These are phyloP conservation scores for Sequoia sempervirens DNA, from an alignment of 75 land plant genomes.

Conservation along the genomic window DNA sequence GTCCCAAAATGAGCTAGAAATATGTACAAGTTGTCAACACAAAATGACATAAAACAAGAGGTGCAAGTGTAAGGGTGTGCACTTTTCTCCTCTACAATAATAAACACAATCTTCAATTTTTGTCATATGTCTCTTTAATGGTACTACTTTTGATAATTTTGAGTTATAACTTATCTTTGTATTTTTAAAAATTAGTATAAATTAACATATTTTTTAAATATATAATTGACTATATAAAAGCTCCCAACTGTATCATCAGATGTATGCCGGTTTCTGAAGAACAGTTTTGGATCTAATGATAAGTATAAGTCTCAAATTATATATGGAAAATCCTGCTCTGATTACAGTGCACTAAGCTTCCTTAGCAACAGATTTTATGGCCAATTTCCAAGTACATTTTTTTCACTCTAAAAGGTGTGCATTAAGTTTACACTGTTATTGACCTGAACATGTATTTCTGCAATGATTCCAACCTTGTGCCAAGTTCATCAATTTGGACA, in stretches of 20 bases:
- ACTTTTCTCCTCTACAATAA: too few species aligned
- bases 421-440: not conserved
- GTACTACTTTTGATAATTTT: too few species aligned
- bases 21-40: too few species aligned
- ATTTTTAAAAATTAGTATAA: too few species aligned
- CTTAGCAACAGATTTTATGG: not conserved
- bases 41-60: too few species aligned
- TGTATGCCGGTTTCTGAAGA: not conserved
- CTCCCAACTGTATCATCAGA: not conserved
- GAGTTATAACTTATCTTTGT: too few species aligned
- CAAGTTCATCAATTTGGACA: not conserved
- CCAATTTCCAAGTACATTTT: not conserved
- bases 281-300: not conserved
- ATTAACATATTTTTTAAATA: too few species aligned
- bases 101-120: too few species aligned
- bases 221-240: not conserved
- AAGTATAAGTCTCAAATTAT: not conserved
- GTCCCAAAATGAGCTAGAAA: too few species aligned
- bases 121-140: too few species aligned
- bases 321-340: not conserved
- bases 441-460: not conserved
- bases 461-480: not conserved
- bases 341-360: not conserved
- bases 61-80: too few species aligned
- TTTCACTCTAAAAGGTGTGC: not conserved